Evolutionary conservation across 2,329 filamentous ascomycete species (phyloP), one percentile per base, ranked within the genome.

Genomic region (Colletotrichum kahawae): DNA sequence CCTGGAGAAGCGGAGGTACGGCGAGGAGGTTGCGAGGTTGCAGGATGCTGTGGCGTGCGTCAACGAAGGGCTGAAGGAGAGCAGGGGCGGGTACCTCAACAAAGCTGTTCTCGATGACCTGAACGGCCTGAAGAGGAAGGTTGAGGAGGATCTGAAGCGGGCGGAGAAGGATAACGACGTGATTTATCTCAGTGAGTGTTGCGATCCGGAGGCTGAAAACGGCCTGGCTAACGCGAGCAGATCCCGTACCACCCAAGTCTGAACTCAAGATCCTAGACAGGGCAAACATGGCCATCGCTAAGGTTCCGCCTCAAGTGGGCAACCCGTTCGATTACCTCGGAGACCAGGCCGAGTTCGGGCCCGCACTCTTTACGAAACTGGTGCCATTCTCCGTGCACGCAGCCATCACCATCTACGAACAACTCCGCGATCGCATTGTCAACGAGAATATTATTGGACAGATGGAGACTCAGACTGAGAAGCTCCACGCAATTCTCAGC

Each of bases 111-210:
- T 95, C 4, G 93, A 93, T 2, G 97, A 98, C 82, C 86, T 99
- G 33, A 94, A 95, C 70, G 94, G 92, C 0, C 84, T 99, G 73
- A 98, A 97, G 86, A 93, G 89, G 75, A 93, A 93, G 76, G 94
- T 98, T 0, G 90, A 93, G 38, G 96, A 98, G 79, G 95, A 98
- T 78, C 81, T 99, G 78, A 98, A 97, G 84, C 90, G 96, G 62
- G 96, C 96, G 0, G 96, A 98, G 82, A 97, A 95, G 83, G 97
- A 99, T 81, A 99, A 99, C 78, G 96, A 99, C 82, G 89, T 98
- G 79, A 98, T 99, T 18, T 99, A 98, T 82, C 87, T 98, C 4
- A 91, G 93, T 93, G 85, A 78, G 90, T 84, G 3, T 33, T 14
- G 5, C 13, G 1, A 0, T 8, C 3, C 10, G 3, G n/a, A 51